Evolutionary conservation across 139 green algal genomes (phyloP), one percentile per base, ranked within the genome.

Genomic region (Micractinium sp.): DNA sequence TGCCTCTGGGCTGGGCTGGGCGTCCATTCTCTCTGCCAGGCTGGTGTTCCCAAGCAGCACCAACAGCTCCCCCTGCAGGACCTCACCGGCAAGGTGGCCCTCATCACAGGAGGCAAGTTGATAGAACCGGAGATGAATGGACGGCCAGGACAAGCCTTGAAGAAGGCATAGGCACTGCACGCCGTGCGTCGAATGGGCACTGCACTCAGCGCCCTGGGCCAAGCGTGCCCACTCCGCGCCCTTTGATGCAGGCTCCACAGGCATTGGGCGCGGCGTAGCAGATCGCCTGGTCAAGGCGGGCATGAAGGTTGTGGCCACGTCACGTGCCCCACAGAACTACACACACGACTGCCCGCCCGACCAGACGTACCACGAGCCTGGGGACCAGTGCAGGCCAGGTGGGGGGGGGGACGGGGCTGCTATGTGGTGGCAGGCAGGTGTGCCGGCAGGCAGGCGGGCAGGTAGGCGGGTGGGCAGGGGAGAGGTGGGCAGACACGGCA

Each of bases 31-130:
- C 76, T 13, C 35, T n/a, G n/a, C n/a, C n/a, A n/a, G n/a, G n/a
- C n/a, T n/a, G n/a, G n/a, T n/a, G n/a, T n/a, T n/a, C n/a, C n/a
- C n/a, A n/a, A n/a, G n/a, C n/a, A n/a, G n/a, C n/a, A n/a, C n/a
- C n/a, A n/a, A n/a, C n/a, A n/a, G 47, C 23, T 2, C 38, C 14
- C 31, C 81, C 56, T 47, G 56, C 81, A 85, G 81, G 56, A 85
- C 56, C 81, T 85, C 3, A 31, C 53, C 0, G 81, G 81, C 53
- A 85, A 85, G 81, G 81, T 85, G 81, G 81, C 81, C 31, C 81
- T 85, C 36, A 85, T 85, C 56, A 71, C 81, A 18, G 81, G 81
- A 19, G 47, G 47, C 9, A 9, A 56, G 47, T 16, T 56, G 47
- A 56, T 56, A 56, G 9, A 5, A 56, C 47, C 47, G 9, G 47